These are phyloP conservation scores for Trebouxia sp. DNA, from an alignment of 139 green algal species.

Conservation along the genomic window DNA sequence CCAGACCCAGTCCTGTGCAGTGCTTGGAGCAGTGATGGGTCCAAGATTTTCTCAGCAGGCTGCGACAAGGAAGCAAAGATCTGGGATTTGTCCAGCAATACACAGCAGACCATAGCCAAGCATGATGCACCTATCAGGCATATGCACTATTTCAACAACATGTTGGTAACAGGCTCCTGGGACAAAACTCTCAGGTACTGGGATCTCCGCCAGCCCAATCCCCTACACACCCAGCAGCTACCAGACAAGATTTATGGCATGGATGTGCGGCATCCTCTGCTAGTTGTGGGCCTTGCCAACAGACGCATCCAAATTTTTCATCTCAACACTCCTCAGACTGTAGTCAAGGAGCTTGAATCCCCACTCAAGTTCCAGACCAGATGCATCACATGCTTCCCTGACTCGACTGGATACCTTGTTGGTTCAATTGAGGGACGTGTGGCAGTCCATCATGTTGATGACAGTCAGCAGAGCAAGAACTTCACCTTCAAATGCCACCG, in stretches of 20 bases:
- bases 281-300: slow-evolving; percentile 78
- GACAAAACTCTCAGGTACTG: slow-evolving; percentile 73
- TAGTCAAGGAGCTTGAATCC: slow-evolving; percentile 85
- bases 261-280: slow-evolving; percentile 70
- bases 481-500: slow-evolving; percentile 96
- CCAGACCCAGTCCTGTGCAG: slow-evolving; percentile 87
- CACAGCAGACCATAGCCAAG: slow-evolving; percentile 75
- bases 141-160: slow-evolving; percentile 71
- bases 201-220: slow-evolving; percentile 72
- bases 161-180: slow-evolving; percentile 82
- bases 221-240: slow-evolving; percentile 72
- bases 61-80: slow-evolving; percentile 93
- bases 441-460: slow-evolving; percentile 96
- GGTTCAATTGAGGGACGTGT: slow-evolving; percentile 81
- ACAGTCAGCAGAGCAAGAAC: slow-evolving; percentile 76
- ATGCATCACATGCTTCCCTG: slow-evolving; percentile 83
- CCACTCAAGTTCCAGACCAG: slow-evolving; percentile 98
- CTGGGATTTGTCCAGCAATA: slow-evolving; percentile 90
- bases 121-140: slow-evolving; percentile 87
- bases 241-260: slow-evolving; percentile 91
- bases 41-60: slow-evolving; percentile 71
- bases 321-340: slow-evolving; percentile 60
- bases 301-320: slow-evolving; percentile 79
- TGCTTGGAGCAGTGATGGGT: slow-evolving; percentile 86
- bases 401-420: slow-evolving; percentile 91